These are phyloP conservation scores for Pleurotus cornucopiae DNA, from an alignment of 768 basidiomycete genomes.

Conservation along the genomic window DNA sequence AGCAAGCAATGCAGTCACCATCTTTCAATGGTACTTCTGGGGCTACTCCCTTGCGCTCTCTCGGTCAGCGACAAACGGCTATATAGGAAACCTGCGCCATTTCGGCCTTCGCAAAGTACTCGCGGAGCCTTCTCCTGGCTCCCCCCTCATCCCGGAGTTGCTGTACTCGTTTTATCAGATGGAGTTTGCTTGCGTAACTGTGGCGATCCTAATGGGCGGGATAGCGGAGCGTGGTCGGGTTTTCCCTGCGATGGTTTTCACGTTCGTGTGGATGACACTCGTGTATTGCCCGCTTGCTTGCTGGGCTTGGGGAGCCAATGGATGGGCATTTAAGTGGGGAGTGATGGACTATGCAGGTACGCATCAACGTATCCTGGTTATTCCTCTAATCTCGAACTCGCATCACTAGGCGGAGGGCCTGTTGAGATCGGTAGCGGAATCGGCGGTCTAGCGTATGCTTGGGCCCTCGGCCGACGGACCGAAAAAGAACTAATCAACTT, in stretches of 20 bases:
- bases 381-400: neutral
- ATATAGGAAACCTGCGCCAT: constrained; percentile 75
- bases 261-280: constrained; percentile 81
- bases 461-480: constrained; percentile 80
- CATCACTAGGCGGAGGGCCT: constrained; percentile 66
- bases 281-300: constrained; percentile 87
- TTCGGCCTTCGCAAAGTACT: constrained; percentile 75
- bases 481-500: constrained; percentile 73
- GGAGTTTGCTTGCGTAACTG: constrained; percentile 83
- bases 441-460: constrained; percentile 79
- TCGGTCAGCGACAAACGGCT: constrained; percentile 66
- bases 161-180: constrained; percentile 86
- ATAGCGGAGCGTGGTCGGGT: constrained; percentile 86
- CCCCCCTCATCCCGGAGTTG: constrained; percentile 75
- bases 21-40: constrained; percentile 76
- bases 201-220: constrained; percentile 71
- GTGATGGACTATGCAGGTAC: constrained; percentile 84
- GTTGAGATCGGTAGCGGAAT: constrained; percentile 87
- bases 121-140: constrained; percentile 70
- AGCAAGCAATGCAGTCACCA: constrained; percentile 69
- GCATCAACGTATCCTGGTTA: constrained; percentile 8
- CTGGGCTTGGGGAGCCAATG: constrained; percentile 79
- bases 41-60: constrained; percentile 82
- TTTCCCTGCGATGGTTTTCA: constrained; percentile 75
- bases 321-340: constrained; percentile 85